phyloP scores from a whole-genome alignment of 768 basidiomycete genomes.

The Infundibulicybe gibba region DNA sequence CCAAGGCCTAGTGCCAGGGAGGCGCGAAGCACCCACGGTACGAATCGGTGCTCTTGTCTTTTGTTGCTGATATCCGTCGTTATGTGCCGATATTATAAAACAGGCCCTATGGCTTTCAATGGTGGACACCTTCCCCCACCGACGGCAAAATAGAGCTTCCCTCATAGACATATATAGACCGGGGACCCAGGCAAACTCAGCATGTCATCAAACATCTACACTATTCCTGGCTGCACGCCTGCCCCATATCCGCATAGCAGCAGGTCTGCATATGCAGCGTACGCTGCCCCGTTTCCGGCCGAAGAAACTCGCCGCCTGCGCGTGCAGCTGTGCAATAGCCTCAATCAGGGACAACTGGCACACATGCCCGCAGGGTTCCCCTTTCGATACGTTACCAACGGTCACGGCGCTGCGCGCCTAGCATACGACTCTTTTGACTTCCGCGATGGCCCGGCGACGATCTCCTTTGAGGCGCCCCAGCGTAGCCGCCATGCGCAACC shows the following conservation, averaged over 20 bases:
- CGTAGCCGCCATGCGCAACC: too few relatives aligned
- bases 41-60: too few relatives aligned
- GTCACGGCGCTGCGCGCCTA: conserved; percentile 14
- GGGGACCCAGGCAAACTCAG: background rate
- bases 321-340: conserved; percentile 23
- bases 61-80: too few relatives aligned
- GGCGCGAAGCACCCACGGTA: too few relatives aligned
- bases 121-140: too few relatives aligned
- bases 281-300: background rate
- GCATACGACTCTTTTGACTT: conserved; percentile 34
- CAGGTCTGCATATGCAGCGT: background rate
- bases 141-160: too few relatives aligned
- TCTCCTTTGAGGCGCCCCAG: conserved; percentile 4
- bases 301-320: conserved; percentile 8
- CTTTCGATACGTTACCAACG: conserved; percentile 22
- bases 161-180: background rate
- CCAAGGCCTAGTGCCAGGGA: too few relatives aligned
- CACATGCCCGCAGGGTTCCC: conserved; percentile 33
- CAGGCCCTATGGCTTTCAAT: too few relatives aligned
- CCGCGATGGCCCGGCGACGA: conserved; percentile 19
- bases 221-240: background rate
- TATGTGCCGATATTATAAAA: too few relatives aligned
- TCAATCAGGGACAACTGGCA: conserved; percentile 24
- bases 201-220: background rate
- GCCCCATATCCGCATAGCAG: background rate